Conservation (phyloP, 805 yeast species). For the Wickerhamomyces silvicola region DNA sequence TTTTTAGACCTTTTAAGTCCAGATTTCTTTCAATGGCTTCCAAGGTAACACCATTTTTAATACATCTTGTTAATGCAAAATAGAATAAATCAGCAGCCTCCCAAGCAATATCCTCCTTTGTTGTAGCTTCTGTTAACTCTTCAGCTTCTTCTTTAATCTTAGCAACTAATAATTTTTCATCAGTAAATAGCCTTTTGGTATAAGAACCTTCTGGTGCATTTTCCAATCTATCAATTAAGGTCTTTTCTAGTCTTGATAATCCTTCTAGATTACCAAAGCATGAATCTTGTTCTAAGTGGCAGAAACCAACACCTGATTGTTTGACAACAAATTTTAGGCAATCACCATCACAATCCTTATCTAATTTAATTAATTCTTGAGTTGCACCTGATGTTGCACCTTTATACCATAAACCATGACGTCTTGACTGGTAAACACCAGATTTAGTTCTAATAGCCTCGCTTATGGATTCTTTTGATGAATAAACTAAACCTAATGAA, state of each 20-base stretch:
- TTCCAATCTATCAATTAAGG: constrained; percentile 52
- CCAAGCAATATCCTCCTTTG: constrained; percentile 76
- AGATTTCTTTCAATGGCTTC: constrained; percentile 80
- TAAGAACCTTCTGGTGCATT: constrained; percentile 92
- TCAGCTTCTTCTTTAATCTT: constrained; percentile 95
- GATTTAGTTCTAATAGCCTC: constrained; percentile 75
- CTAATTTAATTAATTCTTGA: constrained; percentile 62
- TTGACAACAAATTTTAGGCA: constrained; percentile 81
- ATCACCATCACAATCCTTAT: constrained; percentile 88
- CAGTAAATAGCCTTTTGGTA: constrained; percentile 81
- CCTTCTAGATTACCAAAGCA: constrained; percentile 79
- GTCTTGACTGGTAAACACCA: constrained; percentile 93
- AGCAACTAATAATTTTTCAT: constrained; percentile 68
- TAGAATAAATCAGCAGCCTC: constrained; percentile 92
- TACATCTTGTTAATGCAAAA: constrained; percentile 67
- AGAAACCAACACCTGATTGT: constrained; percentile 85
- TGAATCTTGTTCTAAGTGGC: constrained; percentile 76
- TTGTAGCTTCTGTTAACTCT: constrained; percentile 80
- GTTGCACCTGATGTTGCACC: constrained; percentile 97
- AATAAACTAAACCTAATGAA: constrained; percentile 85
- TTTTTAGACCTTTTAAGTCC: constrained; percentile 76
- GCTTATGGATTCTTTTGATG: constrained; percentile 72
- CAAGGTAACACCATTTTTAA: constrained; percentile 71
- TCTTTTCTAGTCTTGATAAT: constrained; percentile 56
- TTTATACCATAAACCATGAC: constrained; percentile 91